Base-by-base conservation (phyloP, 768 basidiomycete species). In the Dacryopinax spathularia region DNA sequence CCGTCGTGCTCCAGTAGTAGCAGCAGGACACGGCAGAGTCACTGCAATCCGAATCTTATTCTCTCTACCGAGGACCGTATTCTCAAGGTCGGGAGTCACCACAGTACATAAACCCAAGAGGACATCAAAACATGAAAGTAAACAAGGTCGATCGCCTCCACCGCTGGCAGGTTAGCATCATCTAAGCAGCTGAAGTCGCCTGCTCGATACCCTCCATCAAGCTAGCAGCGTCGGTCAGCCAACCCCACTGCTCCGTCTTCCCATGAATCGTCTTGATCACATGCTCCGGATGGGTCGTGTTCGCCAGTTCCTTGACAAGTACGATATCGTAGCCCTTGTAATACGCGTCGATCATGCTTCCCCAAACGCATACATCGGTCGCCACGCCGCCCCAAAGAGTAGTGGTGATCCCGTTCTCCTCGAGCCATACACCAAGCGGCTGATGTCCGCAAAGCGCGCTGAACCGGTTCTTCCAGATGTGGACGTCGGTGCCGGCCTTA, bases 391-490 rank as follows among this genome's bases (percentile, higher is more conserved):
- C 79, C 62, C 86, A 81, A 65, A 86, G 73, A 33, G 86, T 73
- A 1, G 82, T 84, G 10, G 76, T 82, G 64, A 86, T 79, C 39
- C 84, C 83, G 59, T 83, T 80, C 69, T 85, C 82, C 64, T 82
- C 75, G 43, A 86, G 77, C 69, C 82, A 85, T 34, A 86, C 71
- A 68, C 85, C 84, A 62, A 87, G 73, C 18, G 80, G 77, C 20
- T 56, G 48, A 7, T 56, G 48, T 29, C 48, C 48, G 6, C 13
- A 13, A 22, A 56, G 48, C 29, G 48, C 48, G 25, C 13, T 15
- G 25, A 56, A 56, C 13, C 84, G 75, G 71, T 86, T 87, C 72
- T 86, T 87, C 71, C 86, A 82, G 61, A 87, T 83, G 84, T 84
- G 86, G 65, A 84, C 77, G 71, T 87, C 85, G 12, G 82, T 84